Conservation (phyloP, 2,329 filamentous ascomycete genomes). For the Alternaria arborescens region DNA sequence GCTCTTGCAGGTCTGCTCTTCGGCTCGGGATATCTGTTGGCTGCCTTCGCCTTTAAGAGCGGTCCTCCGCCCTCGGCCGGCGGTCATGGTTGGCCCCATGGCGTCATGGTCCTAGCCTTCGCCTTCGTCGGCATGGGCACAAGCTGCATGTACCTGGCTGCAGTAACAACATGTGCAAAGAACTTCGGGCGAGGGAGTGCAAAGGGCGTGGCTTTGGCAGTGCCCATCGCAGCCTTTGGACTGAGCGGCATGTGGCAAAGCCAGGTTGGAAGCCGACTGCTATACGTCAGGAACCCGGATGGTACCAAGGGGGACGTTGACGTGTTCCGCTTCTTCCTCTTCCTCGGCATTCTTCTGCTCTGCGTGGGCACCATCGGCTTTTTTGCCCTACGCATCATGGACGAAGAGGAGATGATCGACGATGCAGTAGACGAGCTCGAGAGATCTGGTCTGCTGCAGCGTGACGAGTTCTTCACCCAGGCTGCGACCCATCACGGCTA, state of each 20-base stretch:
- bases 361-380: conserved; percentile 76
- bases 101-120: conserved; percentile 86
- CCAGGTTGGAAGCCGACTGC: conserved; percentile 80
- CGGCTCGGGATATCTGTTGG: conserved; percentile 81
- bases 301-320: conserved; percentile 69
- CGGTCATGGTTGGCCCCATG: conserved; percentile 73
- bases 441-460: conserved; percentile 80
- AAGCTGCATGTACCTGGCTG: conserved; percentile 85
- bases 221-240: conserved; percentile 91
- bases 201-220: conserved; percentile 85
- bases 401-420: conserved; percentile 87
- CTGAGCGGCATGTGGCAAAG: conserved; percentile 96
- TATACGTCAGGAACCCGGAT: conserved; percentile 73
- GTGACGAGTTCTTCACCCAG: conserved; percentile 75
- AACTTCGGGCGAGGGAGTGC: conserved; percentile 93
- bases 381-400: conserved; percentile 78
- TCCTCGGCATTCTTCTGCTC: conserved; percentile 77
- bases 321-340: conserved; percentile 88
- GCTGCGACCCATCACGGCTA: conserved; percentile 66
- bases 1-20: conserved; percentile 77
- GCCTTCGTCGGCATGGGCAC: conserved; percentile 83
- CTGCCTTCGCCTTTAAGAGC: conserved; percentile 78
- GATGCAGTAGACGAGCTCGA: conserved; percentile 92
- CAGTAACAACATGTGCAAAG: conserved; percentile 96
- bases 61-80: conserved; percentile 62